Percentiles rank a stretch among this genome's conserved stretches.
Conservation (phyloP, 345 rosid species). For the Salix suchowensis region DNA sequence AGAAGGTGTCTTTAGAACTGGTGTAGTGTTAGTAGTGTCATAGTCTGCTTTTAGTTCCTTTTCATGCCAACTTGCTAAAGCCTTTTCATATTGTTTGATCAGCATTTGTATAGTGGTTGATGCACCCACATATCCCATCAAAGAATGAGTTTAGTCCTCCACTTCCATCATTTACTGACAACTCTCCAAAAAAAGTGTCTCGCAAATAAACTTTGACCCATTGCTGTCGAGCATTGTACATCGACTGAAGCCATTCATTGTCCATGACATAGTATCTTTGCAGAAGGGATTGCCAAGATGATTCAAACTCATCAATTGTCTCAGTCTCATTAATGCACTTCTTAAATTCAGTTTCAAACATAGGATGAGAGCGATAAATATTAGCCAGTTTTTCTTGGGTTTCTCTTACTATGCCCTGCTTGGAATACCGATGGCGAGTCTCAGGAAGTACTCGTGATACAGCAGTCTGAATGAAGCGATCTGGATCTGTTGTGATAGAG, state of each 20-base stretch:
- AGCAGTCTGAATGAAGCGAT: constrained; percentile 47
- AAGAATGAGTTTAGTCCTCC: constrained; percentile 61
- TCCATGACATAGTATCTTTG: constrained; percentile 47
- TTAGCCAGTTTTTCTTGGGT: constrained; percentile 51
- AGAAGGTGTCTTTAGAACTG: constrained; percentile 48
- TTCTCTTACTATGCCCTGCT: constrained; percentile 53
- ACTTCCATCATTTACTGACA: constrained; percentile 49
- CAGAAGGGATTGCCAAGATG: constrained; percentile 44
- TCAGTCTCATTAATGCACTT: constrained; percentile 50
- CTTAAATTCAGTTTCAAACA: constrained; percentile 46
- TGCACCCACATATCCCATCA: constrained; percentile 61
- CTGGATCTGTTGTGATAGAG: constrained; percentile 59
- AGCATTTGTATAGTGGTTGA: constrained; percentile 48
- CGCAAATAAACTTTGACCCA: constrained; percentile 62
- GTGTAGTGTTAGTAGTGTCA: constrained; percentile 43
- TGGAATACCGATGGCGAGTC: constrained; percentile 57
- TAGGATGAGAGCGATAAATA: constrained; percentile 39
- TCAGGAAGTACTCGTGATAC: constrained; percentile 49
- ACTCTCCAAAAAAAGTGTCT: constrained; percentile 58
- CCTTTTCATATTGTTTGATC: constrained; percentile 47
- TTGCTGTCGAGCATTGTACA: constrained; percentile 48
- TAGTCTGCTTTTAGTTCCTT: constrained; percentile 54
- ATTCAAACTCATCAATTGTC: constrained; percentile 49
- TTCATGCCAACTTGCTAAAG: constrained; percentile 41
- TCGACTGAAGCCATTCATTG: constrained; percentile 59